Base-by-base conservation (phyloP, 2,329 filamentous ascomycete genomes). In the Neoarthrinium moseri region DNA sequence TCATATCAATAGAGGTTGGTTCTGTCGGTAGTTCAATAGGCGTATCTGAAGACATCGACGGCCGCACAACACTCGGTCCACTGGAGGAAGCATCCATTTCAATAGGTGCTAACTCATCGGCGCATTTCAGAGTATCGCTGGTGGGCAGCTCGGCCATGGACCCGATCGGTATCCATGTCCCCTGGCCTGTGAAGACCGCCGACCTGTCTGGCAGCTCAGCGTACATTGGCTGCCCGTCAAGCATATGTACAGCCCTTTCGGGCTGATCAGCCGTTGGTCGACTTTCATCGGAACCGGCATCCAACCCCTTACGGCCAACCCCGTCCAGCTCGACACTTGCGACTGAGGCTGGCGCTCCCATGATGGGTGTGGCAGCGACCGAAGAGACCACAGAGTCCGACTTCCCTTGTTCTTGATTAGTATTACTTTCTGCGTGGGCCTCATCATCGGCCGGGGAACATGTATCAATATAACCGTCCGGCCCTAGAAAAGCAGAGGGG, bases 401-500 rank as follows among this genome's bases (percentile, higher is more conserved):
- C n/a, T 35, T 6, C 10, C n/a, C 32, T 3, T 24, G n/a, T 6
- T 13, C n/a, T 10, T 23, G 43, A 8, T 10, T 22, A 11, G 36
- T 39, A 22, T 18, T 27, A 13, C 5, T n/a, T 15, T 32, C 41
- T 10, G 44, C 37, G n/a, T 13, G 33, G 6, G 4, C 24, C 12
- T 43, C 5, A 13, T 57, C 52, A 13, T 48, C 52, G 4, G 67
- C 67, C 74, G 69, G 39, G 72, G 68, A 21, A 35, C 69, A 75
- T n/a, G 73, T 61, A 42, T 77, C 74, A 21, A 56, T 69, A 51
- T 73, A 72, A 2, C 62, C 58, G 2, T 70, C 73, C 0, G 75
- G 72, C 0, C 75, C 75, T 13, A 78, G 67, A 51, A 79, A 76
- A 49, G 66, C 72, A 50, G 77, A 75, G 3, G 74, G 73, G 49